Evolutionary conservation across 192 early-diverging fungal species (phyloP), one percentile per base, ranked within the genome.

Genomic region (Phlyctochytrium planicorne): DNA sequence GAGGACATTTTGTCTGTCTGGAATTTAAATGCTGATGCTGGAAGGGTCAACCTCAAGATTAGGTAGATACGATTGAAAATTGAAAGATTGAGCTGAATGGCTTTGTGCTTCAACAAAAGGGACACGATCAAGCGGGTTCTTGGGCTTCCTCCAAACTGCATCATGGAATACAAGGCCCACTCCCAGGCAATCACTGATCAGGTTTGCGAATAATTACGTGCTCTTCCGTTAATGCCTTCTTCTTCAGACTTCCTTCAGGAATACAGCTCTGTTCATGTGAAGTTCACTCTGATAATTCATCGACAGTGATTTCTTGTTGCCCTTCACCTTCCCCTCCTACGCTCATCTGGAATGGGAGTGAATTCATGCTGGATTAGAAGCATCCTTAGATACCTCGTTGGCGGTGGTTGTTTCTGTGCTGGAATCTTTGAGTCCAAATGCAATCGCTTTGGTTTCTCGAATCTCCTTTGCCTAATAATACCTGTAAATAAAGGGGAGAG

Each of bases 151-250:
- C 61, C 84, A 23, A 92, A 94, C 34, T 91, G 90, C 53, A 80
- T 91, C 31, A 91, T 98, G 85, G 94, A 98, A 65, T 98, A 98
- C 78, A 98, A 98, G 84, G 91, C 92, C 3, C 94, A 98, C 74
- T 62, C 63, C 90, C 91, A 63, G 88, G 91, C 75, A 85, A 90
- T 52, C 71, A 90, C 87, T 71, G 91, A 93, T 71, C 89, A 90
- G 70, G 40, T 47, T 6, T 6, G 40, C 20, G 40, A 20, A 47
- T n/a, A n/a, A n/a, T n/a, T n/a, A n/a, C n/a, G n/a, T n/a, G n/a
- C n/a, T n/a, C n/a, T n/a, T n/a, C n/a, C n/a, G n/a, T n/a, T n/a
- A n/a, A n/a, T n/a, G n/a, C n/a, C n/a, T n/a, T n/a, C n/a, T n/a
- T 47, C 20, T 47, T 20, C 6, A 47, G 40, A 90, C 89, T 3